Percentiles rank a stretch among this genome's conserved stretches.
phyloP scores from a whole-genome alignment of 495 filamentous ascomycete species.

The Aspergillus ellipticus region DNA sequence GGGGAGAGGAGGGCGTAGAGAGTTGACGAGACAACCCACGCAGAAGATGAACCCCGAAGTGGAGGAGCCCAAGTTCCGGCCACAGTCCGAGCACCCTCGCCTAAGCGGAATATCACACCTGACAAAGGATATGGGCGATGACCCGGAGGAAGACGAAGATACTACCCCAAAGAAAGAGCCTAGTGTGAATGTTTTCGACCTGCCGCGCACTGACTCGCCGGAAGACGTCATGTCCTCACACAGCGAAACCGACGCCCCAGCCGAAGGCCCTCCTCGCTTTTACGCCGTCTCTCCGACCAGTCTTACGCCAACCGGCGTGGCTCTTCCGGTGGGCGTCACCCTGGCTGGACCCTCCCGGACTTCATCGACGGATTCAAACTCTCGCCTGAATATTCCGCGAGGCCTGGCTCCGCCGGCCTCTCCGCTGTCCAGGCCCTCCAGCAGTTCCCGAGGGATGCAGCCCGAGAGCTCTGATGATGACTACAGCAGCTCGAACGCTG shows the following conservation, averaged over 20 bases:
- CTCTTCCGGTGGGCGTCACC: slow-evolving; percentile 10
- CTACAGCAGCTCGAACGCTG: slow-evolving; percentile 48
- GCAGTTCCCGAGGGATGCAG: slow-evolving; percentile 53
- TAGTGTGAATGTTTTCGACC: slow-evolving; percentile 30
- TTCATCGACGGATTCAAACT: slow-evolving; percentile 45
- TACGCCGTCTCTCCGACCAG: slow-evolving; percentile 15
- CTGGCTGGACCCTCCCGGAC: slow-evolving; percentile 27
- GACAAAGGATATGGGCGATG: slow-evolving; percentile 30
- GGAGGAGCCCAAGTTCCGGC: slow-evolving; percentile 60
- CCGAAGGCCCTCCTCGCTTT: slow-evolving; percentile 22
- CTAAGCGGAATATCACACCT: slow-evolving; percentile 59
- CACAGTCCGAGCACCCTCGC: slow-evolving; percentile 68
- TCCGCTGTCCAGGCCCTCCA: slow-evolving; percentile 50
- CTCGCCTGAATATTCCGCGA: slow-evolving; percentile 41
- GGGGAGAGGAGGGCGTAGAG: slow-evolving; percentile 11
- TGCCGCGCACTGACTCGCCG: slow-evolving; percentile 48
- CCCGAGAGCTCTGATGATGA: slow-evolving; percentile 65
- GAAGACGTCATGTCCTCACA: slow-evolving; percentile 18
- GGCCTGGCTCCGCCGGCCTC: slow-evolving; percentile 56
- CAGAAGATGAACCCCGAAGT: slow-evolving; percentile 50
- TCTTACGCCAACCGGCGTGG: neutral
- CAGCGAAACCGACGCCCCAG: slow-evolving; percentile 9
- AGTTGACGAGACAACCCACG: slow-evolving; percentile 34
- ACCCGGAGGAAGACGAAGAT: slow-evolving; percentile 24
- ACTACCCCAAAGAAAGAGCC: slow-evolving; percentile 25